These are phyloP conservation scores for Flaveria bidentis DNA, from an alignment of 129 eudicot genomes.

Conservation along the genomic window DNA sequence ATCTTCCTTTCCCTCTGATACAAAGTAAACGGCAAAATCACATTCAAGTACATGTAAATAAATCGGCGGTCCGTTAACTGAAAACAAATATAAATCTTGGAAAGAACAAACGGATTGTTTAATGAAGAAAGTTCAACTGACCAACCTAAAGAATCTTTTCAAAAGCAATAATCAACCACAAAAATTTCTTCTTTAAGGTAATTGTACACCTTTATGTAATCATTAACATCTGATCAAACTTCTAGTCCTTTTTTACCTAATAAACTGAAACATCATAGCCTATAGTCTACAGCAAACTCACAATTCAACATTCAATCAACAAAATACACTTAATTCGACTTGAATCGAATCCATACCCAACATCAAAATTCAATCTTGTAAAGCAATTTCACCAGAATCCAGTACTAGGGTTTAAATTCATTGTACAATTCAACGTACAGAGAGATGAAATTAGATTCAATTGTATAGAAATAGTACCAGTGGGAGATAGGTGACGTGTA, in stretches of 20 bases:
- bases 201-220: neutral
- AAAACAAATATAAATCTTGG: conserved; percentile 1
- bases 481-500: conserved; percentile 9
- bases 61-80: neutral
- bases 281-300: neutral
- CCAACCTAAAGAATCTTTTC: conserved; percentile 3
- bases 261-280: conserved; percentile 19
- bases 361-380: conserved; percentile 13
- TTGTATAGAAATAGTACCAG: conserved; percentile 13
- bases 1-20: conserved; percentile 43
- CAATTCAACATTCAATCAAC: conserved; percentile 8
- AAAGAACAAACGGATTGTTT: conserved; percentile 17
- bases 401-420: conserved; percentile 28
- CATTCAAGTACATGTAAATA: neutral
- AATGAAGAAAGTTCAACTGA: neutral
- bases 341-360: neutral
- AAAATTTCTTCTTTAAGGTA: neutral
- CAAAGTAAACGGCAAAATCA: conserved; percentile 15
- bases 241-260: conserved; percentile 1
- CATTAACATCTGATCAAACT: conserved; percentile 8
- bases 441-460: neutral
- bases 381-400: neutral
- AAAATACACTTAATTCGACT: neutral
- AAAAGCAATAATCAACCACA: conserved; percentile 9
- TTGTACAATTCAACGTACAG: neutral